Percentiles rank a stretch among this genome's conserved stretches.
Conservation (phyloP, 2,329 filamentous ascomycete species). For the Sporothrix curviconia region DNA sequence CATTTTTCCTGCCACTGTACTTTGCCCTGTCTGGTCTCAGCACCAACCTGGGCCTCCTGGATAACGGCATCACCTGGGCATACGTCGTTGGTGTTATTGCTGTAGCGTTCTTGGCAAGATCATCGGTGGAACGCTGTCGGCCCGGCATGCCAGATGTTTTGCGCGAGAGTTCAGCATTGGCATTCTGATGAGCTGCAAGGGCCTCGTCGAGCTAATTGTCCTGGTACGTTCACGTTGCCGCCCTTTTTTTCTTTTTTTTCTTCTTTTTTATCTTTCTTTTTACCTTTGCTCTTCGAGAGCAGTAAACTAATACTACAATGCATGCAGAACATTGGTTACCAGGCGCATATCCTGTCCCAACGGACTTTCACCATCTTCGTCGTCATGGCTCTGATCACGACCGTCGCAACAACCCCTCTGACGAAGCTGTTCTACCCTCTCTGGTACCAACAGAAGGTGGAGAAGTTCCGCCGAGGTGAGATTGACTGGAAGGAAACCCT, state of each 20-base stretch:
- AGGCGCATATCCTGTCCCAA: slow-evolving; percentile 72
- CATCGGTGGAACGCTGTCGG: slow-evolving; percentile 71
- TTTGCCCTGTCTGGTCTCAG: slow-evolving; percentile 87
- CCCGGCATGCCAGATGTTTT: slow-evolving; percentile 69
- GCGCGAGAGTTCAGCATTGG: slow-evolving; percentile 87
- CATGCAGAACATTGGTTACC: slow-evolving; percentile 63
- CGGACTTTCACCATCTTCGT: slow-evolving; percentile 91
- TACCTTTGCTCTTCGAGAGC: no score
- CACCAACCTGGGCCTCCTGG: slow-evolving; percentile 77
- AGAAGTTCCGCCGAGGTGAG: slow-evolving; percentile 65
- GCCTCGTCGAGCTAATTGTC: slow-evolving; percentile 91
- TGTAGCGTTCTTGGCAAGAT: slow-evolving; percentile 82
- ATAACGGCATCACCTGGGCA: slow-evolving; percentile 77
- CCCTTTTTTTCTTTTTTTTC: slow-evolving; percentile 1
- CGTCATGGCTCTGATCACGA: slow-evolving; percentile 84
- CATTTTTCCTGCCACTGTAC: slow-evolving; percentile 81
- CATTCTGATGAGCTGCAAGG: slow-evolving; percentile 92
- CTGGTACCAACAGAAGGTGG: slow-evolving; percentile 47
- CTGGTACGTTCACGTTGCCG: slow-evolving; percentile 53
- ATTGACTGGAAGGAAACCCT: slow-evolving; percentile 70
- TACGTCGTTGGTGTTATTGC: slow-evolving; percentile 80
- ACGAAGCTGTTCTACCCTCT: slow-evolving; percentile 68
- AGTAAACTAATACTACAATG: no score
- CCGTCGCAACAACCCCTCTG: slow-evolving; percentile 74
- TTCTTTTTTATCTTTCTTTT: slow-evolving; percentile 12